Conservation (phyloP, 2,329 filamentous ascomycete species). For the Ophiostoma sp. region DNA sequence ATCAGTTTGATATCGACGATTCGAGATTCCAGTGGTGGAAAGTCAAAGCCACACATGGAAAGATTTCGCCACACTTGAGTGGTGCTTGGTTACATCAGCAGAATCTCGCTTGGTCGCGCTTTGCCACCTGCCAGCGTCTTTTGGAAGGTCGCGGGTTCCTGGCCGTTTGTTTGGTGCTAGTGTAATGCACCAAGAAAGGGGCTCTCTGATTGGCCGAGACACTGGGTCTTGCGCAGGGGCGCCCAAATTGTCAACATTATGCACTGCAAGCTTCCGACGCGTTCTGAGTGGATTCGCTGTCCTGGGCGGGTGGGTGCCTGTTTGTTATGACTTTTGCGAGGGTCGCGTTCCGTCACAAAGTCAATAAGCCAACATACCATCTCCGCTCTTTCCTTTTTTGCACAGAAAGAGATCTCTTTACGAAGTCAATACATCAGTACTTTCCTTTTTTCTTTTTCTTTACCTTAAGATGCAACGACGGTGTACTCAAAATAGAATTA, state of each 20-base stretch:
- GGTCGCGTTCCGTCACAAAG: constrained; percentile 4
- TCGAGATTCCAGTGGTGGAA: background rate
- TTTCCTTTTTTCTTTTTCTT: too few species aligned
- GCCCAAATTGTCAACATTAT: constrained; percentile 27
- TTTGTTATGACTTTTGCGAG: background rate
- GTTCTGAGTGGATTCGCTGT: constrained; percentile 9
- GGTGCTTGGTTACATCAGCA: constrained; percentile 13
- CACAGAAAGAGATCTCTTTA: background rate
- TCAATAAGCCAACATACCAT: background rate
- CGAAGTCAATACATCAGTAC: background rate
- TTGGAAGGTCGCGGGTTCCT: constrained; percentile 5
- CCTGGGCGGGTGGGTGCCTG: too few species aligned
- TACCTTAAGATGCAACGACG: background rate
- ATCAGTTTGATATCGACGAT: background rate
- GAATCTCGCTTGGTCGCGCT: background rate
- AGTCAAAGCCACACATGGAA: constrained; percentile 13
- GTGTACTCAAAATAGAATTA: background rate
- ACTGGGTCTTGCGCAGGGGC: background rate
- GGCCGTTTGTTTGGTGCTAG: constrained; percentile 20
- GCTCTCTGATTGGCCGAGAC: constrained; percentile 10
- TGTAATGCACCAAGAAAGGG: background rate
- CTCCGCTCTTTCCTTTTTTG: background rate
- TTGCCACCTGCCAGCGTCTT: background rate
- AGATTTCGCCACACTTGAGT: constrained; percentile 16
- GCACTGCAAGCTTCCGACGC: constrained; percentile 20